Evolutionary conservation across 2,329 filamentous ascomycete genomes (phyloP), one percentile per base, ranked within the genome.

Genomic region (Trichoderma guizhouense): DNA sequence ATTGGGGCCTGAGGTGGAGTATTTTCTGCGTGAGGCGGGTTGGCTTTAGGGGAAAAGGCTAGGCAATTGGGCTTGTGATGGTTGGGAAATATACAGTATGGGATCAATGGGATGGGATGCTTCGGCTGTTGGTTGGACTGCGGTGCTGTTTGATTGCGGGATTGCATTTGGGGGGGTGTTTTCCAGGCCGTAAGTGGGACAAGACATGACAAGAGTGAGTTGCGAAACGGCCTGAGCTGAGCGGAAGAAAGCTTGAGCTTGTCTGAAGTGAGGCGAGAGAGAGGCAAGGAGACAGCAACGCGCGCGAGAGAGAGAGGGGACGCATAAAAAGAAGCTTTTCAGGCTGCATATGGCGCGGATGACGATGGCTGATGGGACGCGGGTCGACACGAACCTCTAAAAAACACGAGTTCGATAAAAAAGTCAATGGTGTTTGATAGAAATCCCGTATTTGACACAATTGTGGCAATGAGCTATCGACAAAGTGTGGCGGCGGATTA

Each of bases 281-380:
- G 34, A 26, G 51, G 21, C 11, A 7, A 36, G 24, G 47, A 53
- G 28, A 65, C 4, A 36, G 39, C 15, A 43, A n/a, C 39, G 39
- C 39, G 39, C 39, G 39, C 39, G 36, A 62, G 7, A 26, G 36
- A 62, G 7, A 26, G 34, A 30, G 55, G 28, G 21, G 60, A 28
- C n/a, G 60, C 24, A 34, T 32, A 66, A 43, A 67, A 67, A 58
- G 64, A 67, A 67, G 51, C 64, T 67, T 67, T 67, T 28, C 26
- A 28, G 26, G 39, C 15, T 51, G 61, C 61, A 64, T 39, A 64
- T 64, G 39, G 61, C 43, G 64, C 26, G 55, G 51, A 34, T 67
- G 51, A 67, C 64, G 51, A 58, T 67, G 18, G 18, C 51, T 58
- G 51, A 55, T 67, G 51, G 51, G 39, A 39, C 14, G 18, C 63